Percentiles rank a stretch among this genome's conserved stretches.
Evolutionary conservation across 192 early-diverging fungal species (phyloP).

Genomic region (Mortierella alpina): DNA sequence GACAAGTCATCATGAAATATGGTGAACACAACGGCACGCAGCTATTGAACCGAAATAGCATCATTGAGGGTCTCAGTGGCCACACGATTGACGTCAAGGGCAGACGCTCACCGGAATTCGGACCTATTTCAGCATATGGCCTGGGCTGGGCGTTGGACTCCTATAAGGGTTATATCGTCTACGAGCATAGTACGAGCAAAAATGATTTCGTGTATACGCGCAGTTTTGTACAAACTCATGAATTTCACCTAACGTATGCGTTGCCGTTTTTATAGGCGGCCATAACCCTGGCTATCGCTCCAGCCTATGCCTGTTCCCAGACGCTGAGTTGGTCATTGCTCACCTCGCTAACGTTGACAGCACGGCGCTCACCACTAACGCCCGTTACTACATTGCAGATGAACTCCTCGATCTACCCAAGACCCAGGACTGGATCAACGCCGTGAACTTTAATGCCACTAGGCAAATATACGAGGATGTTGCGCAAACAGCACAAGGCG

Average conservation of each 20-base stretch:
- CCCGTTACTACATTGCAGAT: slow-evolving; percentile 5
- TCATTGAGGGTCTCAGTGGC: not conserved
- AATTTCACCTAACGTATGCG: not conserved
- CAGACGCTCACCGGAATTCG: not conserved
- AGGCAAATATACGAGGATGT: not conserved
- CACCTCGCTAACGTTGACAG: not conserved
- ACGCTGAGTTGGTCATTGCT: slow-evolving; percentile 6
- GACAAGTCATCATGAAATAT: slow-evolving; percentile 2
- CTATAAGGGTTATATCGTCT: slow-evolving; percentile 14
- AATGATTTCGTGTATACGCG: not conserved
- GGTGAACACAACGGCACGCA: slow-evolving; percentile 20
- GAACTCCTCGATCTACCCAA: slow-evolving; percentile 2
- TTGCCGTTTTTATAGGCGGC: slow-evolving; percentile 6
- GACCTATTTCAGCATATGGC: slow-evolving; percentile 1
- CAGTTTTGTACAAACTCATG: not conserved
- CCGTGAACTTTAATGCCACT: not conserved
- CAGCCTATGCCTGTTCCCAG: not conserved
- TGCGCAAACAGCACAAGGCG: not conserved
- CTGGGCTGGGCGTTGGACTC: slow-evolving; percentile 13
- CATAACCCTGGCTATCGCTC: not conserved
- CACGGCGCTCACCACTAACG: not conserved
- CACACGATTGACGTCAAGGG: not conserved
- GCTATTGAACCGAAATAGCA: slow-evolving; percentile 10
- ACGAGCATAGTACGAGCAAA: slow-evolving; percentile 14
- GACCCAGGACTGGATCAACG: slow-evolving; percentile 13